Conservation (phyloP, 2,329 filamentous ascomycete genomes). For the Alternaria gaisen region DNA sequence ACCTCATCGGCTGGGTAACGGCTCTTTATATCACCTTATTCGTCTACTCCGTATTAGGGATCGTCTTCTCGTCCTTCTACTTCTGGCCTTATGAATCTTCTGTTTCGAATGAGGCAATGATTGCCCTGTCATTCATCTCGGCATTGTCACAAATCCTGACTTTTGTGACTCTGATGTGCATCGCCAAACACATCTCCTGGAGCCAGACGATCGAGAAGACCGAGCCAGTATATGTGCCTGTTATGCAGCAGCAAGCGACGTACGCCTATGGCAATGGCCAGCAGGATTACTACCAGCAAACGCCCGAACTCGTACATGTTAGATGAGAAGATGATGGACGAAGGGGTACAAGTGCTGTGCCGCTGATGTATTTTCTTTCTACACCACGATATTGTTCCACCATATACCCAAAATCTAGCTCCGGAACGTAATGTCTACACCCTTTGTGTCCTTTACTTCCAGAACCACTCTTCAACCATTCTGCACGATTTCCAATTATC, state of each 20-base stretch:
- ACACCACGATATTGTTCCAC: neutral
- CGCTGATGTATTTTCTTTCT: neutral
- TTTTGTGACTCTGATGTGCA: conserved; percentile 30
- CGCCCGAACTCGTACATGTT: conserved; percentile 13
- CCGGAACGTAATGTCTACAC: neutral
- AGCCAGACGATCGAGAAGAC: neutral
- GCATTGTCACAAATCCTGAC: conserved; percentile 28
- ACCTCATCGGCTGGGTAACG: conserved; percentile 25
- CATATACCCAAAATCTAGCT: neutral
- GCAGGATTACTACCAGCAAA: conserved; percentile 28
- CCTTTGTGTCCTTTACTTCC: neutral
- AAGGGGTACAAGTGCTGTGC: neutral
- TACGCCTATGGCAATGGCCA: conserved; percentile 21
- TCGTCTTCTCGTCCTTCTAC: conserved; percentile 15
- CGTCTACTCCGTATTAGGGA: conserved; percentile 25
- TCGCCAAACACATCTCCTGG: conserved; percentile 32
- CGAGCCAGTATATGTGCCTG: conserved; percentile 5
- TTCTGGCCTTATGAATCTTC: neutral
- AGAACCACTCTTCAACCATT: neutral
- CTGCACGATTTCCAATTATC: neutral
- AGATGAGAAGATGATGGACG: neutral
- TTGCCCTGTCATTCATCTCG: conserved; percentile 23
- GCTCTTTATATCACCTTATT: conserved; percentile 30
- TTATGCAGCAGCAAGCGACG: conserved; percentile 11
- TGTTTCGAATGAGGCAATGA: neutral